These are phyloP conservation scores for Candida oleophila DNA, from an alignment of 805 yeast genomes.

Conservation along the genomic window DNA sequence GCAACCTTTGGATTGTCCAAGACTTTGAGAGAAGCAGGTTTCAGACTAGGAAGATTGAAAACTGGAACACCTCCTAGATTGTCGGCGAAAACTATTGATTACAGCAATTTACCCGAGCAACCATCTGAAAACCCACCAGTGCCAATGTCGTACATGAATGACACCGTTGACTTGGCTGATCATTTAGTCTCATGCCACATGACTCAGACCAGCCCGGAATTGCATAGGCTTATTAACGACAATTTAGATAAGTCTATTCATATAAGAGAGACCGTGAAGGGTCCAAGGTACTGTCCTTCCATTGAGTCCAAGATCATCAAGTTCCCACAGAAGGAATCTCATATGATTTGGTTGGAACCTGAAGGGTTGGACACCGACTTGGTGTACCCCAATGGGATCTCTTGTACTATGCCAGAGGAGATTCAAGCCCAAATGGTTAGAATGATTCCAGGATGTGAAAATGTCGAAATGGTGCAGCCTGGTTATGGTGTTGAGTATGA, in stretches of 20 bases:
- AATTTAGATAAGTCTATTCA: conserved; percentile 86
- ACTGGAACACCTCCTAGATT: conserved; percentile 98
- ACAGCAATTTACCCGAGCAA: conserved; percentile 60
- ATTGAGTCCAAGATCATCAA: conserved; percentile 84
- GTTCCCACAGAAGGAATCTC: conserved; percentile 73
- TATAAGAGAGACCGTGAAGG: conserved; percentile 89
- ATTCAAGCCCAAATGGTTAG: conserved; percentile 74
- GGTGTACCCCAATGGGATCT: conserved; percentile 96
- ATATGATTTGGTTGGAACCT: conserved; percentile 93
- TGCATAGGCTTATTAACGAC: conserved; percentile 66
- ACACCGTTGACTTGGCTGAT: conserved; percentile 54
- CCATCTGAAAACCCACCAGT: conserved; percentile 80
- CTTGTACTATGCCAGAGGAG: conserved; percentile 94
- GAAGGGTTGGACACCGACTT: conserved; percentile 86
- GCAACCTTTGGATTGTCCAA: conserved; percentile 88
- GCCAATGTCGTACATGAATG: conserved; percentile 87
- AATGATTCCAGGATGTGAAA: conserved; percentile 84
- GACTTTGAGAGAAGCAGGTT: conserved; percentile 75
- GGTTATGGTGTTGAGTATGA: conserved; percentile 99
- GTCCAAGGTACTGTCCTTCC: conserved; percentile 97
- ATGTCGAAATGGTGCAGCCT: conserved; percentile 86
- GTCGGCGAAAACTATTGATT: conserved; percentile 70
- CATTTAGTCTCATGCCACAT: conserved; percentile 69
- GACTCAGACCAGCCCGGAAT: conserved; percentile 71
- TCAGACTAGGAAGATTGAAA: conserved; percentile 82